A percentile compares a stretch with the other conserved stretches of the same genome.
Evolutionary conservation across 495 filamentous ascomycete genomes (phyloP).

Genomic region (Talaromyces stipitatus): DNA sequence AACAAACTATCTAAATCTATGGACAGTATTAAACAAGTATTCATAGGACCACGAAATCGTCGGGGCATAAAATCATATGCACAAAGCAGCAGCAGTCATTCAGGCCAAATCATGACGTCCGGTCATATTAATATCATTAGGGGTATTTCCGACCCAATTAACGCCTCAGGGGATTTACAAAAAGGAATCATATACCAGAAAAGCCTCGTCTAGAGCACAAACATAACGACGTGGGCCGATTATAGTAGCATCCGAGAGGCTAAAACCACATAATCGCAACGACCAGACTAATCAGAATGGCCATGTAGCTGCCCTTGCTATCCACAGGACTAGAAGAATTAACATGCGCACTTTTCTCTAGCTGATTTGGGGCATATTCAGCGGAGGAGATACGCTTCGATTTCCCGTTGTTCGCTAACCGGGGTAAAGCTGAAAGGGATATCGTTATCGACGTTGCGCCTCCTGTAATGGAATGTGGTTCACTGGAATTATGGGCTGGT

Average conservation of each 20-base stretch:
- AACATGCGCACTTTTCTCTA: background rate
- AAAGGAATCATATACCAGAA: background rate
- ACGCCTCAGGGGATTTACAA: background rate
- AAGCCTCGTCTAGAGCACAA: too few relatives aligned
- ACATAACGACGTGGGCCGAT: too few relatives aligned
- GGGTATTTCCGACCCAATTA: background rate
- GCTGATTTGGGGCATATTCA: background rate
- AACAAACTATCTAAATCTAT: background rate
- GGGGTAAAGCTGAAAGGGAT: background rate
- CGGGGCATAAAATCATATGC: background rate
- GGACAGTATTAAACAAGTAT: too few relatives aligned
- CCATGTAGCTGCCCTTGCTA: conserved; percentile 6
- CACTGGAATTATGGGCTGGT: background rate
- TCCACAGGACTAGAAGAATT: conserved; percentile 1
- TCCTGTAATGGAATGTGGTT: background rate
- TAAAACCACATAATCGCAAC: conserved; percentile 10
- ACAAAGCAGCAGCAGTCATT: conserved; percentile 24
- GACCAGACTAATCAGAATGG: conserved; percentile 7
- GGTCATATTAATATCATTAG: background rate
- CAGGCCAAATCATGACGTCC: background rate
- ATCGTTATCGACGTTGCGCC: background rate
- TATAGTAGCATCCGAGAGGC: too few relatives aligned
- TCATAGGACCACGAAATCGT: too few relatives aligned
- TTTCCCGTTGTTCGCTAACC: background rate
- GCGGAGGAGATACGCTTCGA: background rate